phyloP scores from a whole-genome alignment of 148 eudicot genomes.

The Dianthus caryophyllus region DNA sequence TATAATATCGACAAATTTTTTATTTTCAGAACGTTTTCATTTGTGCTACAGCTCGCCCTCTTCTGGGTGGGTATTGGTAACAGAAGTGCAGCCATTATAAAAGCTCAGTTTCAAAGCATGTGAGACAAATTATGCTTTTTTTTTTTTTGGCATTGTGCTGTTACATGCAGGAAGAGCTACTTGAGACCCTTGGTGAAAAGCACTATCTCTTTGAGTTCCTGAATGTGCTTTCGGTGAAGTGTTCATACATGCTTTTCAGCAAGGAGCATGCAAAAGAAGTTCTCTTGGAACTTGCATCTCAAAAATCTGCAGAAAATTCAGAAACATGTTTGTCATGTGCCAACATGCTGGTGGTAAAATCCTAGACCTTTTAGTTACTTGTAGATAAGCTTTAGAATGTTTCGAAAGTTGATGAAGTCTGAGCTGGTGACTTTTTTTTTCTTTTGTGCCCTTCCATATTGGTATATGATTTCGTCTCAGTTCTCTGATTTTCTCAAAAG shows the following conservation, averaged over 20 bases:
- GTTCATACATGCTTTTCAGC: slow-evolving; percentile 80
- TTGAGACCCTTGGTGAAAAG: slow-evolving; percentile 69
- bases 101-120: neutral
- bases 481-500: neutral
- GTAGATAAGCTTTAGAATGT: neutral
- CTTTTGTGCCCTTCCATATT: neutral
- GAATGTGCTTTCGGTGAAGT: slow-evolving; percentile 66
- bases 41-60: too few relatives aligned
- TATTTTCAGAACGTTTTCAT: too few relatives aligned
- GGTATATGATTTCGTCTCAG: neutral
- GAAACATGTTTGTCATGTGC: slow-evolving; percentile 69
- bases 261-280: slow-evolving; percentile 92
- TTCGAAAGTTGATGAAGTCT: neutral
- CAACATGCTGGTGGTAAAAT: slow-evolving; percentile 85
- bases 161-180: slow-evolving; percentile 69
- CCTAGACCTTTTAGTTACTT: slow-evolving; percentile 4
- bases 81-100: neutral
- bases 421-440: neutral
- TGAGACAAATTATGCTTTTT: neutral
- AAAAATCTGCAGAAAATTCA: slow-evolving; percentile 53
- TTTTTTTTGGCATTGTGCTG: neutral
- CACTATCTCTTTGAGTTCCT: slow-evolving; percentile 81
- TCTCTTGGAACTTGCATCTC: slow-evolving; percentile 48
- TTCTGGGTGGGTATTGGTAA: too few relatives aligned
- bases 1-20: too few relatives aligned